phyloP scores from a whole-genome alignment of 75 land plant species.

The Gnetum montanum region DNA sequence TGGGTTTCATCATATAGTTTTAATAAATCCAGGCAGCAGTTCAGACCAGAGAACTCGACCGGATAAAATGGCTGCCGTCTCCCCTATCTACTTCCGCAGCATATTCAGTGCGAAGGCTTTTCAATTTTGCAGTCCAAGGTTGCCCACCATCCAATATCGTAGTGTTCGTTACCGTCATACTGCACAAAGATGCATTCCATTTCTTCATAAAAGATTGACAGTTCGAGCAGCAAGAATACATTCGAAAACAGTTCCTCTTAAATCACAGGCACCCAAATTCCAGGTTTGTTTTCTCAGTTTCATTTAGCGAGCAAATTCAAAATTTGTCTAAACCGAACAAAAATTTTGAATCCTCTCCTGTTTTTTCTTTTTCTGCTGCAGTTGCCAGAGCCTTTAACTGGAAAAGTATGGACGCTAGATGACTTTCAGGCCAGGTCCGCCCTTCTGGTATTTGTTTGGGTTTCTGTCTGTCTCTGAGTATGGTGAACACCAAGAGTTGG shows the following conservation, averaged over 20 bases:
- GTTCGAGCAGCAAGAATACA: conserved; percentile 3
- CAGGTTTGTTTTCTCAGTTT: background rate
- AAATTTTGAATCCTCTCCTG: no score
- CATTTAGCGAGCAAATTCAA: background rate
- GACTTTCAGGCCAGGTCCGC: conserved; percentile 73
- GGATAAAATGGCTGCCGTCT: no score
- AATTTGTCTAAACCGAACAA: no score
- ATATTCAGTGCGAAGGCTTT: no score
- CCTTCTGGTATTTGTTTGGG: conserved; percentile 33
- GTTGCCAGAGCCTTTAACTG: conserved; percentile 83
- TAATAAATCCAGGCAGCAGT: no score
- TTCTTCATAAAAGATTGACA: background rate
- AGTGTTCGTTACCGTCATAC: no score
- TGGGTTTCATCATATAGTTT: no score
- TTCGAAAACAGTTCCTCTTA: conserved; percentile 3
- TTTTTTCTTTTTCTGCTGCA: conserved; percentile 5
- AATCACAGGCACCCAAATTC: background rate
- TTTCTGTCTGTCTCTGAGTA: background rate
- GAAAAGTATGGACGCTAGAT: conserved; percentile 65
- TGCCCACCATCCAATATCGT: no score
- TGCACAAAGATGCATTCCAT: no score
- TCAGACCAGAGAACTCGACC: no score
- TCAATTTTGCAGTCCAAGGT: no score
- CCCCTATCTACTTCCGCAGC: no score
- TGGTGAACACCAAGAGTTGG: background rate